Percentiles rank a stretch among this genome's conserved stretches.
These are phyloP conservation scores for Diplogelasinospora grovesii DNA, from an alignment of 495 filamentous ascomycete species.

Conservation along the genomic window DNA sequence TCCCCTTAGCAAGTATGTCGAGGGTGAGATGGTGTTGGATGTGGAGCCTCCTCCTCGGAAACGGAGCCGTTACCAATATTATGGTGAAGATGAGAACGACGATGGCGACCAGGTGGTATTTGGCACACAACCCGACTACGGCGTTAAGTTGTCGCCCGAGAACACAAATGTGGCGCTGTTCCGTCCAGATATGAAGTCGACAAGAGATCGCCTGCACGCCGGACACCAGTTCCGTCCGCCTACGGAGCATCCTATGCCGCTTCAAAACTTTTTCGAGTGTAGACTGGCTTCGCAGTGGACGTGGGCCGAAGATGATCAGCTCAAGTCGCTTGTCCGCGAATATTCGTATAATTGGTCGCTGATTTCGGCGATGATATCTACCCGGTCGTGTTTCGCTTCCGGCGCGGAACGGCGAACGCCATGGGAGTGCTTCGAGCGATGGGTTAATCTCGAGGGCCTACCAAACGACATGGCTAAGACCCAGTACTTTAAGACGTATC, in stretches of 20 bases:
- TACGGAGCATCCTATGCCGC: constrained; percentile 80
- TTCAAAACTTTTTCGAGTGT: constrained; percentile 79
- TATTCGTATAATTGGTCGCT: constrained; percentile 97
- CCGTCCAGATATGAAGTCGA: constrained; percentile 78
- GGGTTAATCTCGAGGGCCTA: constrained; percentile 82
- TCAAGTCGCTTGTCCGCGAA: constrained; percentile 77
- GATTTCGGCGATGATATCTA: constrained; percentile 69
- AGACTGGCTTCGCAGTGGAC: constrained; percentile 87
- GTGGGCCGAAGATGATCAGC: constrained; percentile 77
- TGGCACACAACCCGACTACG: constrained; percentile 33
- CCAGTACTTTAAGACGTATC: constrained; percentile 84
- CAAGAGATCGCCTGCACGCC: constrained; percentile 86
- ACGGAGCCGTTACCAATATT: constrained; percentile 71
- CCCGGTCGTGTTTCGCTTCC: constrained; percentile 69
- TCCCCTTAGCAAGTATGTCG: constrained; percentile 79
- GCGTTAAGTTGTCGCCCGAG: constrained; percentile 53
- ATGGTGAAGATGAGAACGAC: constrained; percentile 58
- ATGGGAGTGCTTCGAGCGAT: constrained; percentile 98
- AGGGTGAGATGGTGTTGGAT: constrained; percentile 67
- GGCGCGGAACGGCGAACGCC: constrained; percentile 86
- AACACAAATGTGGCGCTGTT: constrained; percentile 80
- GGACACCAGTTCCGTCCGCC: constrained; percentile 91
- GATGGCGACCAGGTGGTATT: constrained; percentile 43
- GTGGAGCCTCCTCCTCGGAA: constrained; percentile 64
- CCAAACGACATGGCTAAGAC: constrained; percentile 89